Percentiles rank a stretch among this genome's conserved stretches.
Evolutionary conservation across 768 basidiomycete species (phyloP).

Genomic region (Tylopilus balloui): DNA sequence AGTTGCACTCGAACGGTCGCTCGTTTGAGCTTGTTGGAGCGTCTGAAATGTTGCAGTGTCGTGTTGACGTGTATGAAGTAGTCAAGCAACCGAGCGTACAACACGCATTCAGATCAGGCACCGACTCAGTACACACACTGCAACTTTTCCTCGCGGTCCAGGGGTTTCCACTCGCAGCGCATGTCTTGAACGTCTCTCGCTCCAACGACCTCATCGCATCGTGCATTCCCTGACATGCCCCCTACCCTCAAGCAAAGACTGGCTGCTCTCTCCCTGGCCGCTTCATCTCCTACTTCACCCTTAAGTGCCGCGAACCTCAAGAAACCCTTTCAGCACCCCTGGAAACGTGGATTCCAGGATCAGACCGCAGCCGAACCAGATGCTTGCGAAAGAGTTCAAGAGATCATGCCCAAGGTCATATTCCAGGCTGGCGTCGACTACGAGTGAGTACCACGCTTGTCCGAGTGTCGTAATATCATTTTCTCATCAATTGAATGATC

Average conservation of each 20-base stretch:
- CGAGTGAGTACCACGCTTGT: conserved; percentile 52
- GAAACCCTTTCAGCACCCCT: conserved; percentile 49
- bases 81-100: neutral
- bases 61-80: neutral
- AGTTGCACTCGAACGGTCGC: too few species aligned
- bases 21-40: neutral
- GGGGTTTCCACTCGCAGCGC: conserved; percentile 12
- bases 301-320: conserved; percentile 18
- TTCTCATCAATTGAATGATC: conserved; percentile 11
- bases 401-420: conserved; percentile 67
- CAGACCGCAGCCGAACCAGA: conserved; percentile 24
- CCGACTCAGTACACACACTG: conserved; percentile 1
- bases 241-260: conserved; percentile 63
- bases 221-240: conserved; percentile 15
- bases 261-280: conserved; percentile 53
- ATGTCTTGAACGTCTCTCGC: conserved; percentile 7
- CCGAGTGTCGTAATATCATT: conserved; percentile 5
- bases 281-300: conserved; percentile 45
- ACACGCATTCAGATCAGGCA: neutral
- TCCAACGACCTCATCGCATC: neutral
- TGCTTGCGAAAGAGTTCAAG: conserved; percentile 48
- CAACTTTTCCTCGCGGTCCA: neutral
- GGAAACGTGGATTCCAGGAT: conserved; percentile 40
- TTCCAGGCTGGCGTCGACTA: conserved; percentile 89
- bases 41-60: neutral